Percentiles rank a stretch among this genome's conserved stretches.
phyloP scores from a whole-genome alignment of 495 filamentous ascomycete genomes.

The Staphylotrichum longicolle region DNA sequence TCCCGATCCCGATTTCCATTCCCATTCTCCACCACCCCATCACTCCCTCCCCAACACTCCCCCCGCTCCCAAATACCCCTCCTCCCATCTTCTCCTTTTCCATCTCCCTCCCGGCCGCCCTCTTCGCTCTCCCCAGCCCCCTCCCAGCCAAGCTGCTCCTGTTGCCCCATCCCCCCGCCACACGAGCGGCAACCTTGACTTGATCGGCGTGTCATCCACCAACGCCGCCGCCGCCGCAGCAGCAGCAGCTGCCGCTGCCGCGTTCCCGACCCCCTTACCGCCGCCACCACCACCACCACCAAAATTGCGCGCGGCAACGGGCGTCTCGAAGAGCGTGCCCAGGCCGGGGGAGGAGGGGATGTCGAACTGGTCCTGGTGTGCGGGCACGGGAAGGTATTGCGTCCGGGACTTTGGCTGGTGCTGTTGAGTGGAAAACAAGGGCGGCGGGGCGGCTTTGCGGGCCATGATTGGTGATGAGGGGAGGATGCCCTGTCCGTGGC shows the following conservation, averaged over 20 bases:
- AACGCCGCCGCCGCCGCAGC: constrained; percentile 13
- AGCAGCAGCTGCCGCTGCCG: too few relatives aligned
- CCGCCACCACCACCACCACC: too few relatives aligned
- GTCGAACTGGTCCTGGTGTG: constrained; percentile 8
- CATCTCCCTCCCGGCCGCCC: background rate
- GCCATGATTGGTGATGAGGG: constrained; percentile 46
- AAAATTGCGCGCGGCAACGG: constrained; percentile 23
- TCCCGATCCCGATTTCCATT: background rate
- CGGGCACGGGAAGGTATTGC: constrained; percentile 31
- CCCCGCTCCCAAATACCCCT: background rate
- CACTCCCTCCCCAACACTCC: background rate
- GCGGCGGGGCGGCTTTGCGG: constrained; percentile 49
- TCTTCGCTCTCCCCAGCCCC: background rate
- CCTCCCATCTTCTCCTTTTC: background rate
- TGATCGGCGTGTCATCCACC: constrained; percentile 49
- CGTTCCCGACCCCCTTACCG: too few relatives aligned
- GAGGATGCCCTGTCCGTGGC: constrained; percentile 20
- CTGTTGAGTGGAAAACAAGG: background rate
- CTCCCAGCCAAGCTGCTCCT: background rate
- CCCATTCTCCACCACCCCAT: background rate
- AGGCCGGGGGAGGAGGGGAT: constrained; percentile 43
- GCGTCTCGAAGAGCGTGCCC: constrained; percentile 39
- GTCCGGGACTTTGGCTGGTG: constrained; percentile 14
- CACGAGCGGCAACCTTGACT: constrained; percentile 24
- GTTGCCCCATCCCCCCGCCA: constrained; percentile 9